Evolutionary conservation across 75 land plant species (phyloP).

Genomic region (Chamaecyparis obtusa): DNA sequence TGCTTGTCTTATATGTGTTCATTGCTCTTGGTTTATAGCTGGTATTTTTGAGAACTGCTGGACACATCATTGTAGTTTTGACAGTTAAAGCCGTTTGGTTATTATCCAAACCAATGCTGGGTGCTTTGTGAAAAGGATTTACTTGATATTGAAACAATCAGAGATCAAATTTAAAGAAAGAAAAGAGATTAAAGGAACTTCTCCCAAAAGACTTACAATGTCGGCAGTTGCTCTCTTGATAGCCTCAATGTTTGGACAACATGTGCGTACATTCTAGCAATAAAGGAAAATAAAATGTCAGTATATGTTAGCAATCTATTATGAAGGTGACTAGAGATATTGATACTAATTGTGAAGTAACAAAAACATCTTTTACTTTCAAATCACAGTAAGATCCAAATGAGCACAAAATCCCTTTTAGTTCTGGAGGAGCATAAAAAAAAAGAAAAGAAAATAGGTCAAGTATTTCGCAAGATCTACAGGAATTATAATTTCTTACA

Average conservation of each 20-base stretch:
- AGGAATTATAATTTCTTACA: neutral
- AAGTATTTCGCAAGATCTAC: neutral
- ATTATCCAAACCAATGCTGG: neutral
- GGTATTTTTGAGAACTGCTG: neutral
- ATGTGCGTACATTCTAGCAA: constrained; percentile 67
- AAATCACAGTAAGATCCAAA: neutral
- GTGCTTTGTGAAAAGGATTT: neutral
- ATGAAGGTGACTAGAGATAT: neutral
- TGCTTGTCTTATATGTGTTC: neutral
- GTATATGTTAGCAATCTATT: neutral
- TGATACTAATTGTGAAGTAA: neutral
- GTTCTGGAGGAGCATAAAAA: neutral
- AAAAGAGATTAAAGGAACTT: neutral
- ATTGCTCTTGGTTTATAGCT: neutral
- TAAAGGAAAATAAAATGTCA: neutral
- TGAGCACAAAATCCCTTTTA: neutral
- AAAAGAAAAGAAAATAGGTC: neutral
- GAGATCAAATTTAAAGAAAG: neutral
- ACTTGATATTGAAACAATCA: neutral
- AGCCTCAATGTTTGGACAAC: constrained; percentile 87
- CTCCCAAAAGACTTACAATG: constrained; percentile 52
- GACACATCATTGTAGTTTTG: neutral
- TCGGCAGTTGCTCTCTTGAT: constrained; percentile 92
- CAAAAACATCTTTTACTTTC: neutral
- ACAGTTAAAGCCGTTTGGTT: neutral